A percentile compares a stretch with the other conserved stretches of the same genome.
These are phyloP conservation scores for Fraxinus quadrangulata DNA, from an alignment of 257 asterid genomes.

Conservation along the genomic window DNA sequence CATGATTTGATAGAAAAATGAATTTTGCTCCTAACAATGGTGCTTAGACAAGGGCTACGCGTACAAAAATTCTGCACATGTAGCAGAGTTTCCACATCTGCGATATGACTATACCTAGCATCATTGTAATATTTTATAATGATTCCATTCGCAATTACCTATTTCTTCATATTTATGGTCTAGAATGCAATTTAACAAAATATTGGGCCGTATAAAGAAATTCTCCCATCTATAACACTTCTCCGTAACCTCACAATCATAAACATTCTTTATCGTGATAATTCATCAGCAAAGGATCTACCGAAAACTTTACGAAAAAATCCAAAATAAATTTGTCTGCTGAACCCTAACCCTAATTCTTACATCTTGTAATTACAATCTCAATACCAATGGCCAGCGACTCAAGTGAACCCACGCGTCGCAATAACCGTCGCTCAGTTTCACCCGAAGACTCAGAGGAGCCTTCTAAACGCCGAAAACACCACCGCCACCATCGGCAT, in stretches of 20 bases:
- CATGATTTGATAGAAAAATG: too few species aligned
- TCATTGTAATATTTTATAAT: too few species aligned
- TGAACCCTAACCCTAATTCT: slow-evolving; percentile 47
- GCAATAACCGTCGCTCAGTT: slow-evolving; percentile 73
- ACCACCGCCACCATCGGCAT: slow-evolving; percentile 68
- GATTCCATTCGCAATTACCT: neutral
- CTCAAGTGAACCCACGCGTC: slow-evolving; percentile 57
- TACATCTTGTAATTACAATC: slow-evolving; percentile 19
- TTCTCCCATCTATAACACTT: neutral
- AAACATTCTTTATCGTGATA: neutral
- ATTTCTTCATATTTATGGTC: neutral
- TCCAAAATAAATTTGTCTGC: neutral
- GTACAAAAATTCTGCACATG: too few species aligned
- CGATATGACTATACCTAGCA: too few species aligned
- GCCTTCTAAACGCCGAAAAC: slow-evolving; percentile 82
- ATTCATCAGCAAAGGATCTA: neutral
- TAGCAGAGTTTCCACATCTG: too few species aligned
- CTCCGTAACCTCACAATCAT: neutral
- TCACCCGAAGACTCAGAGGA: slow-evolving; percentile 63
- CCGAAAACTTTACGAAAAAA: neutral
- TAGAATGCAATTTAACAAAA: neutral
- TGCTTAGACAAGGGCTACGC: too few species aligned
- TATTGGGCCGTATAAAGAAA: neutral
- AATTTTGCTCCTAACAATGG: too few species aligned
- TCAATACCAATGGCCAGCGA: slow-evolving; percentile 59